Evolutionary conservation across 208 protist genomes (phyloP), one percentile per base, ranked within the genome.

Genomic region (Trypanosoma vivax): DNA sequence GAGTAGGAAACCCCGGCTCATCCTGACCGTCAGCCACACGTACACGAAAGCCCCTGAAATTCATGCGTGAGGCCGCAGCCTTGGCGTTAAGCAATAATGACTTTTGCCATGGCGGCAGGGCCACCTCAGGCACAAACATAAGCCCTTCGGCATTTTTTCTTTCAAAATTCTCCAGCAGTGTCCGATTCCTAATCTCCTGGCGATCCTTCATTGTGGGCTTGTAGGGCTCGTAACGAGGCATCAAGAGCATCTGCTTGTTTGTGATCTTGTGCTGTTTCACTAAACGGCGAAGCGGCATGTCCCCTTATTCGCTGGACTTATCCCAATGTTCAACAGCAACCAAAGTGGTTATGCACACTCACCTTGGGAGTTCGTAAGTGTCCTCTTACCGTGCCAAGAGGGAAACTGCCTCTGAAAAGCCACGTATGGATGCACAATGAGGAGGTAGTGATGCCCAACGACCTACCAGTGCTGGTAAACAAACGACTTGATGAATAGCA

Each of bases 1-100:
- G 75, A 14, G 84, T 92, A 30, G 84, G 80, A 46, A 92, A 92
- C 18, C 84, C 84, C 25, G 79, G 80, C 49, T 92, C 80, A 45
- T 92, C 84, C 59, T 88, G 80, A 37, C 46, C 59, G 50, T 92
- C 78, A 30, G 67, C 81, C 39, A 75, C 71, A 6, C 80, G 80
- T 37, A 92, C 77, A 23, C 84, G 79, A 27, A 92, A 68, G 0
- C 84, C 84, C 3, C 77, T 61, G 50, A 88, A 83, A 49, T 88
- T 88, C 57, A 83, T 51, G 34, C 65, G 43, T 2, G 63, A 62
- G 18, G 43, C 34, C n/a, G 33, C 42, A 18, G 67, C 52, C 38
- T 51, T 55, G 29, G 79, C 46, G 34, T 83, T 84, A 5, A 50
- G 41, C 0, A 57, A 50, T n/a, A 89, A 53, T 10, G 74, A 79